Conservation (phyloP, 495 filamentous ascomycete genomes). For the Talaromyces ruber region DNA sequence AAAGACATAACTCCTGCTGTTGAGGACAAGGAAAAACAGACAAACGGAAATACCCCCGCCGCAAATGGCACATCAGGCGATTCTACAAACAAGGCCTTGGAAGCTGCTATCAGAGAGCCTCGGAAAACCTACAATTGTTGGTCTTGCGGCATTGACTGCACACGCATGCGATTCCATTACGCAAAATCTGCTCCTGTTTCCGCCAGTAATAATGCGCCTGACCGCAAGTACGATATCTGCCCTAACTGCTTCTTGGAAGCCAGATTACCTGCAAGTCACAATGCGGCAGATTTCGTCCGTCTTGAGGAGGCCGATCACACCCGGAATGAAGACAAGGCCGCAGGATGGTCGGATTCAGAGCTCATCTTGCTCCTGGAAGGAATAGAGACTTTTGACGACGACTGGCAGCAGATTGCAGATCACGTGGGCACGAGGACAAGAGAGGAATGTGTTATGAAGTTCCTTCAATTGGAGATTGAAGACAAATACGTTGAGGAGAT, state of each 20-base stretch:
- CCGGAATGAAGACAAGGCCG: slow-evolving; percentile 65
- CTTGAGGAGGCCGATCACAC: slow-evolving; percentile 79
- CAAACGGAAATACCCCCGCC: slow-evolving; percentile 63
- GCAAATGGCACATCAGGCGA: slow-evolving; percentile 48
- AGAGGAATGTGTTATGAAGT: slow-evolving; percentile 94
- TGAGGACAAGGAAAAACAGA: slow-evolving; percentile 55
- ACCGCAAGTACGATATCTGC: slow-evolving; percentile 76
- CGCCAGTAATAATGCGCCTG: slow-evolving; percentile 45
- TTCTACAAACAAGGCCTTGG: slow-evolving; percentile 46
- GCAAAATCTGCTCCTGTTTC: slow-evolving; percentile 49
- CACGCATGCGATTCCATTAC: slow-evolving; percentile 83
- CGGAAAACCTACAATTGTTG: slow-evolving; percentile 74
- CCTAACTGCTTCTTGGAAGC: slow-evolving; percentile 80
- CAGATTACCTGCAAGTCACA: slow-evolving; percentile 66
- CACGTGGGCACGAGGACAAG: slow-evolving; percentile 86
- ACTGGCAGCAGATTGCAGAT: slow-evolving; percentile 88
- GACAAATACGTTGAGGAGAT: slow-evolving; percentile 81
- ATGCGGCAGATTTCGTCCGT: slow-evolving; percentile 67
- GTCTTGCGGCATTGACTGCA: slow-evolving; percentile 89
- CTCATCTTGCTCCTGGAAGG: slow-evolving; percentile 78
- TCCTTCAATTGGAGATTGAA: slow-evolving; percentile 84
- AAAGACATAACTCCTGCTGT: slow-evolving; percentile 58
- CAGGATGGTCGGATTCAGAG: slow-evolving; percentile 86
- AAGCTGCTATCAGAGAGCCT: slow-evolving; percentile 49
- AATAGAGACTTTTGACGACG: slow-evolving; percentile 83